These are phyloP conservation scores for Chytriomyces sp. DNA, from an alignment of 192 early-diverging fungal species.

Conservation along the genomic window DNA sequence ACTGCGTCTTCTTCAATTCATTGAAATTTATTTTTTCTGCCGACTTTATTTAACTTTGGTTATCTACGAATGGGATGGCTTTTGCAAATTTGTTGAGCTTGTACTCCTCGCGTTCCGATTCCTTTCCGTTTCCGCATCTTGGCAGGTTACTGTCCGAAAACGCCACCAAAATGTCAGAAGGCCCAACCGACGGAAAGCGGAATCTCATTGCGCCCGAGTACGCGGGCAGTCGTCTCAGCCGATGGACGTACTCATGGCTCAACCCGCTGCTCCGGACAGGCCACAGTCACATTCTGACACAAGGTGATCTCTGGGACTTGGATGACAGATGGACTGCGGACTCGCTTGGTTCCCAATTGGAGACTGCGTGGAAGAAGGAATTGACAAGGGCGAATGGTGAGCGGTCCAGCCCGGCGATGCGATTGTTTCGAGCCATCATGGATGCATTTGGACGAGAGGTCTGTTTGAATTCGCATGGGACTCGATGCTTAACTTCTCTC, in stretches of 20 bases:
- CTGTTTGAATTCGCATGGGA: no score
- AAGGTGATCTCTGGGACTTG: slow-evolving; percentile 20
- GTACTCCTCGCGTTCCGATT: no score
- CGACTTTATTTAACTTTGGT: no score
- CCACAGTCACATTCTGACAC: slow-evolving; percentile 5
- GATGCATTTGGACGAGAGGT: neutral
- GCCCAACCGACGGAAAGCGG: no score
- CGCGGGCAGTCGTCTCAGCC: neutral
- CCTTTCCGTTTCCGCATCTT: no score
- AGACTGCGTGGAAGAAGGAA: neutral
- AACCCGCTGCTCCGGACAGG: slow-evolving; percentile 25
- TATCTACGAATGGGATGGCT: no score
- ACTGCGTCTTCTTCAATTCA: no score
- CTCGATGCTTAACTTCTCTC: neutral
- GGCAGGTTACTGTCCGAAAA: no score
- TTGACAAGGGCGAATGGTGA: neutral
- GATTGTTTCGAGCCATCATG: neutral
- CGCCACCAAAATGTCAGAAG: no score
- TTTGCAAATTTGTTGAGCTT: no score
- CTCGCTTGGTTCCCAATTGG: neutral
- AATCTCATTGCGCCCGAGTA: neutral
- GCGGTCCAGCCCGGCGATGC: neutral
- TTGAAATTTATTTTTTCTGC: no score
- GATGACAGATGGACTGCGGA: neutral
- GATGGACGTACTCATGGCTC: slow-evolving; percentile 32